Conservation (phyloP, 805 yeast genomes). For the Sungouiella thailandica region DNA sequence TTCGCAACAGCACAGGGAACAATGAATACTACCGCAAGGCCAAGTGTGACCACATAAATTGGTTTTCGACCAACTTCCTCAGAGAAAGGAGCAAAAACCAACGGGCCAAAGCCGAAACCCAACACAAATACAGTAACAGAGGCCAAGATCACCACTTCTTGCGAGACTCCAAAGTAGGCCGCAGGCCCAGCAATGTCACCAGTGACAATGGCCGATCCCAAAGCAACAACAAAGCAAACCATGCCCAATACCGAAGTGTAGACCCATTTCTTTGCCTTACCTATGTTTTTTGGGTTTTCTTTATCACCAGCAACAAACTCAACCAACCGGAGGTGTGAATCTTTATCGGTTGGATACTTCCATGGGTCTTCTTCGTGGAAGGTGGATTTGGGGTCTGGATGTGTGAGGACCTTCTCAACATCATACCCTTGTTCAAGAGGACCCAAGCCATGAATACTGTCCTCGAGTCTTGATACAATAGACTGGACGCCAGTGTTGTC, state of each 20-base stretch:
- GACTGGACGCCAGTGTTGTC: slow-evolving; percentile 31
- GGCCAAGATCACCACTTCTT: slow-evolving; percentile 54
- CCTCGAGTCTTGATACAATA: slow-evolving; percentile 32
- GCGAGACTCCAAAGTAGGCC: slow-evolving; percentile 45
- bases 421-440: slow-evolving; percentile 55
- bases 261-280: slow-evolving; percentile 41
- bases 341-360: slow-evolving; percentile 53
- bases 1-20: slow-evolving; percentile 61
- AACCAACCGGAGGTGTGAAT: slow-evolving; percentile 53
- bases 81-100: slow-evolving; percentile 57
- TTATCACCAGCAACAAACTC: slow-evolving; percentile 45
- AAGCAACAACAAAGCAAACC: slow-evolving; percentile 54
- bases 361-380: slow-evolving; percentile 45
- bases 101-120: slow-evolving; percentile 65
- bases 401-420: slow-evolving; percentile 29
- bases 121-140: slow-evolving; percentile 53
- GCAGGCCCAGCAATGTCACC: slow-evolving; percentile 56
- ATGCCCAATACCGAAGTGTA: slow-evolving; percentile 45
- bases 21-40: slow-evolving; percentile 56
- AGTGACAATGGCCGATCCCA: slow-evolving; percentile 60
- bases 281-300: slow-evolving; percentile 50
- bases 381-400: slow-evolving; percentile 23
- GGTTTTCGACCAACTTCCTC: slow-evolving; percentile 58
- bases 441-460: slow-evolving; percentile 46
- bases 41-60: slow-evolving; percentile 51